Base-by-base conservation (phyloP, 306 rosid genomes). In the Nissolia schottii region DNA sequence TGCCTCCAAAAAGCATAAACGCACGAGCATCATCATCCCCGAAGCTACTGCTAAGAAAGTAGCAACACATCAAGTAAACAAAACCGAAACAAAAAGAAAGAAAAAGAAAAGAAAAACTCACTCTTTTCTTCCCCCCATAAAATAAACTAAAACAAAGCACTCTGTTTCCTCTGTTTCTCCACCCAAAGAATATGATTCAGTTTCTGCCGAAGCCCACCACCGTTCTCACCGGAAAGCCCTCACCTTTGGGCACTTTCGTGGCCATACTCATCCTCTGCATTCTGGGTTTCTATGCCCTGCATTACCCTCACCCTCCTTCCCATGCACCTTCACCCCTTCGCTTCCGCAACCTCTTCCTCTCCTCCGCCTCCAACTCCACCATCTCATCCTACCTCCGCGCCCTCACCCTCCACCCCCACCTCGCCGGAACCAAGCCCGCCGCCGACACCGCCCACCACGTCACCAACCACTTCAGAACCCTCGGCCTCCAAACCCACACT, bases 361-460 rank as follows among this genome's bases (percentile, higher is more conserved):
- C 97, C 13, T 54, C 83, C 20, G 80, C 95, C 72, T 68, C 84
- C 40, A 94, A 94, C 87, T 25, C 37, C 77, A 87, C 97, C 53
- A 34, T 94, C 51, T 76, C 98, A 3, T 16, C 85, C 64, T 89
- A 87, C 87, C 97, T 91, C 34, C 93, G 91, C 55, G 65, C 70
- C 66, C 98, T 91, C 69, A 91, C 98, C 46, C 70, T 49, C 3
- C 97, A 84, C 62, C 92, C 98, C 16, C 98, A 94, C 89, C 90
- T 94, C 62, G 97, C 98, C 73, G 96, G 98, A 57, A 94, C 98
- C 5, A 71, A 80, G 55, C 80, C 87, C 66, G 86, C 87, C 20
- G 19, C 69, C 8, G 77, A 78, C 15, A 82, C 87, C n/a, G 45
- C 77, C 3, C n/a, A 3, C 49, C 84, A 71, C 53, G 88, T 94